These are phyloP conservation scores for Chlorella variabilis DNA, from an alignment of 163 green algal species.

Conservation along the genomic window DNA sequence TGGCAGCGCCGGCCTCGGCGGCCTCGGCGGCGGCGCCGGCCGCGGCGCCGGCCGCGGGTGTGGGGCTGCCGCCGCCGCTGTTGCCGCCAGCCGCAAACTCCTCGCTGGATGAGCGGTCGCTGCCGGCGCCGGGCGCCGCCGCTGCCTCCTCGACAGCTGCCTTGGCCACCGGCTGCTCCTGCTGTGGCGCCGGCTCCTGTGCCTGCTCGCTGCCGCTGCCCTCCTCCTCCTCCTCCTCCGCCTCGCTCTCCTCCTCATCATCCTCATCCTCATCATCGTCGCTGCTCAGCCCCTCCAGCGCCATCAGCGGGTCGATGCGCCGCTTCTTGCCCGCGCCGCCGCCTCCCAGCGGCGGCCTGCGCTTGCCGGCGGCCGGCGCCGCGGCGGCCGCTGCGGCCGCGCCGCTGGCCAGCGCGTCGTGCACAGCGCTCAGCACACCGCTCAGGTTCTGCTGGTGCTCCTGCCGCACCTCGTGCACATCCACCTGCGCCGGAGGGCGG, in stretches of 20 bases:
- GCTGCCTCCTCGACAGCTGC: background rate
- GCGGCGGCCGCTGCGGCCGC: background rate
- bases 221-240: background rate
- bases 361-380: background rate
- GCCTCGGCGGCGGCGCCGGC: background rate
- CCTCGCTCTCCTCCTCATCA: background rate
- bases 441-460: constrained; percentile 57
- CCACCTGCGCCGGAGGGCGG: constrained; percentile 45
- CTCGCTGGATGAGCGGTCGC: constrained; percentile 21
- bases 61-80: constrained; percentile 12
- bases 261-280: constrained; percentile 32
- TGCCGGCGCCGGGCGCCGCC: background rate
- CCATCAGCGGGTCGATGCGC: constrained; percentile 33
- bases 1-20: background rate
- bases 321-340: constrained; percentile 1
- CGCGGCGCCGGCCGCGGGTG: background rate
- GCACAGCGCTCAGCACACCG: constrained; percentile 62
- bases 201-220: background rate
- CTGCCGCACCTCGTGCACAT: constrained; percentile 56
- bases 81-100: background rate
- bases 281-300: constrained; percentile 9
- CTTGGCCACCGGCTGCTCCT: background rate
- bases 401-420: constrained; percentile 51
- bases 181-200: background rate
- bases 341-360: background rate